A percentile compares a stretch with the other conserved stretches of the same genome.
These are phyloP conservation scores for Solanum virginianum DNA, from an alignment of 257 asterid species.

Conservation along the genomic window DNA sequence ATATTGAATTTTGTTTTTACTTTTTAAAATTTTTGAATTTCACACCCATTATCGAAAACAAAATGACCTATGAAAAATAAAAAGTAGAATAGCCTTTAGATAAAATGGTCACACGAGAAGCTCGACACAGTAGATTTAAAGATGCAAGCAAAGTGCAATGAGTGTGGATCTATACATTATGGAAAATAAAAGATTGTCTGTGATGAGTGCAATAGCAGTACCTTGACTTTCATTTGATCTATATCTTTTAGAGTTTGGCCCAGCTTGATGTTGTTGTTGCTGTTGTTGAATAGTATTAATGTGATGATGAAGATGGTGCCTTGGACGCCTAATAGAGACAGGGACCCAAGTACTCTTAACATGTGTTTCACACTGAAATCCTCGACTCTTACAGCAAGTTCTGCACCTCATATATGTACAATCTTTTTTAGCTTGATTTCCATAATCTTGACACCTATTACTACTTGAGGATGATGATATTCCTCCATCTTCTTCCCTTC, in stretches of 20 bases:
- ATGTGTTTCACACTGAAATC: conserved; percentile 64
- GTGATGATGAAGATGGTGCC: conserved; percentile 10
- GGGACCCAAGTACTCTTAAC: conserved; percentile 87
- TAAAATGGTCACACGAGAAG: no score
- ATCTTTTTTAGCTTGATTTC: conserved; percentile 72
- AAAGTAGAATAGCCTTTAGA: no score
- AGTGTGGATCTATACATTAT: neutral
- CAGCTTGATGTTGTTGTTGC: conserved; percentile 8
- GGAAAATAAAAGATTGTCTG: neutral
- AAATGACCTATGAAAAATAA: no score
- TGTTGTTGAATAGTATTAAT: conserved; percentile 12
- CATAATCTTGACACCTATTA: conserved; percentile 55
- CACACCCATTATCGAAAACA: no score
- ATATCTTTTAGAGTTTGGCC: conserved; percentile 54
- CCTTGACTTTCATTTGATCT: conserved; percentile 29
- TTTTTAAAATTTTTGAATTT: no score
- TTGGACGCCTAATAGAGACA: conserved; percentile 34
- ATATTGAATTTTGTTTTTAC: no score
- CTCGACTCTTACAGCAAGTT: conserved; percentile 65
- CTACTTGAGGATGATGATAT: neutral
- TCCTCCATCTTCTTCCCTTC: neutral
- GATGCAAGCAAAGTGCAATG: neutral
- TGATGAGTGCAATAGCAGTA: neutral
- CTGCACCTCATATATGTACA: conserved; percentile 51
- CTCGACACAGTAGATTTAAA: no score